Base-by-base conservation (phyloP, 202 grass and related monocot genomes). In the Zoysia matrella region DNA sequence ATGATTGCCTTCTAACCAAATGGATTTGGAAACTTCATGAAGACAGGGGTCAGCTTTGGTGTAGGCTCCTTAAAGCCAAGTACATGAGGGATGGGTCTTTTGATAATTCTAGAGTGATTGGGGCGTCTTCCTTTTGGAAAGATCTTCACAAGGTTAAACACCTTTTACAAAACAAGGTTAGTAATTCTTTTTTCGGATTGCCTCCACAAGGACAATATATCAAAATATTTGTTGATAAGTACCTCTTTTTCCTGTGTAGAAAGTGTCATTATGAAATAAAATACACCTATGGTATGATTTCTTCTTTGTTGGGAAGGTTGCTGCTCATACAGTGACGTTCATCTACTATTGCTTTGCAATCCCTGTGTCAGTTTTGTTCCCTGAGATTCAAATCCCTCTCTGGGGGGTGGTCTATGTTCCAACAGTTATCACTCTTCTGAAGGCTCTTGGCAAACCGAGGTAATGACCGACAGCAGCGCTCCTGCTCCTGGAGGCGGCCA, bases 261-360 rank as follows among this genome's bases (percentile, higher is more conserved):
- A 94, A 90, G 77, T 97, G 13, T 88, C 94, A 2, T 75, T 92
- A 12, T 88, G 84, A 91, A 88, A 60, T 65, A 97, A 97, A 47
- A 55, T 92, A 48, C 87, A 94, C 79, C 63, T 97, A 4, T 65
- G 87, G 86, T 97, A 94, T 1, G 91, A 94, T 65, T 97, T 97
- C 82, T 97, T 97, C 82, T 94, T 97, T 44, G 79, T 94, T 4
- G 91, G 94, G 30, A 97, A 94, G 61, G 89, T 97, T 49, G 87
- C 90, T 51, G 82, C 89, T 52, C 94, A 97, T 12, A 94, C 89
- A 4, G 91, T 94, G 48, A 97, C 94, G 8, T 97, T 97, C 87
- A 86, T 97, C 56, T 97, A 88, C 57, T 97, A 97, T 8, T 97
- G 94, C 73, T 75, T 88, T 4, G 87, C 79, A 1, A 92, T 97